phyloP scores from a whole-genome alignment of 176 grass and related monocot genomes.

The Cocos nucifera region DNA sequence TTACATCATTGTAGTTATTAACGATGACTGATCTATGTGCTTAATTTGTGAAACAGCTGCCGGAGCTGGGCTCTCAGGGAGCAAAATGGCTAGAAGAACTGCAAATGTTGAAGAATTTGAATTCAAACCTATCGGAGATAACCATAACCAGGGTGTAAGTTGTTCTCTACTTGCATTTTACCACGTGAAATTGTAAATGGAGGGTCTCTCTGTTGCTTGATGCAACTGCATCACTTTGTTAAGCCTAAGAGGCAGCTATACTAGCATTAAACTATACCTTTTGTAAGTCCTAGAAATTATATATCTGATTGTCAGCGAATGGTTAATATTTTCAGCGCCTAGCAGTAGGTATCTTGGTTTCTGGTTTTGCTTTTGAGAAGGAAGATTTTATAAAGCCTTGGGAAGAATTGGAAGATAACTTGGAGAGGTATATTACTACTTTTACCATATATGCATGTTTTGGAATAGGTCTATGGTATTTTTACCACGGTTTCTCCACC shows the following conservation, averaged over 20 bases:
- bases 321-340: conserved; percentile 41
- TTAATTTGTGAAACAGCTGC: conserved; percentile 56
- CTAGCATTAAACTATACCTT: neutral
- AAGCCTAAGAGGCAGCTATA: neutral
- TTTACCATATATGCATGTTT: neutral
- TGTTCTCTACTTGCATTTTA: conserved; percentile 12
- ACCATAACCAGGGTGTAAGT: conserved; percentile 97
- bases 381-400: conserved; percentile 82
- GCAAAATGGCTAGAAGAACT: conserved; percentile 91
- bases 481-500: too few species aligned
- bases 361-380: conserved; percentile 69
- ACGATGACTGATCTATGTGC: conserved; percentile 13
- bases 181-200: neutral
- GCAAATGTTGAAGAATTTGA: conserved; percentile 86
- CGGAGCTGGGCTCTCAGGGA: conserved; percentile 93
- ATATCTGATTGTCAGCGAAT: too few species aligned
- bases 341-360: conserved; percentile 66
- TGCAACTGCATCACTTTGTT: conserved; percentile 7
- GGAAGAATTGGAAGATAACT: conserved; percentile 77
- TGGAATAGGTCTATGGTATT: too few species aligned
- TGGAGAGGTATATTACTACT: conserved; percentile 53
- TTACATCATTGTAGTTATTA: neutral
- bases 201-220: conserved; percentile 10
- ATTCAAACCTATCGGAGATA: conserved; percentile 71
- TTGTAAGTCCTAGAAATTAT: neutral